Evolutionary conservation across 2,329 filamentous ascomycete species (phyloP), one percentile per base, ranked within the genome.

Genomic region (Ceratocystis destructans): DNA sequence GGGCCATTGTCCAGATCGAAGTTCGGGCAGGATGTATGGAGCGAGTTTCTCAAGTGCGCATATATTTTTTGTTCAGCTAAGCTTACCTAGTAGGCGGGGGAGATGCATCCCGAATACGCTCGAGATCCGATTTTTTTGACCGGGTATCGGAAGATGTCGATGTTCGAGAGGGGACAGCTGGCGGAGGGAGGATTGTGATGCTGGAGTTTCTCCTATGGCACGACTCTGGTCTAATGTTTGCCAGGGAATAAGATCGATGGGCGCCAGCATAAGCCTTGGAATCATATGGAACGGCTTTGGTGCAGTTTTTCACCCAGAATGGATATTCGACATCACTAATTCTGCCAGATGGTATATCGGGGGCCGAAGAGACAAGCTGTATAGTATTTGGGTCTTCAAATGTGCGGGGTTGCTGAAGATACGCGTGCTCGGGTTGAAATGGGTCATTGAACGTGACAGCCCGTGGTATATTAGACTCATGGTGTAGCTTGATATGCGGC

Each of bases 181-280:
- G 20, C 15, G 64, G 64, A 25, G 64, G 41, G 22, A 65, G 33
- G 37, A 65, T 65, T 20, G 64, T 65, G 8, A 65, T 65, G 53
- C 64, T 65, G 7, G 64, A 65, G 12, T 37, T n/a, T 61, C 64
- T 59, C 28, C 64, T 57, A 12, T 61, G 64, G 33, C 50, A 65
- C 41, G 64, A 65, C 33, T 65, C 64, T 22, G 64, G 64, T 61
- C 64, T 59, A 41, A 65, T 65, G 55, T 59, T 65, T 15, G 64
- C 64, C 17, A 65, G 64, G 22, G 64, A 65, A 20, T 65, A 65
- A 5, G 64, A 65, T 25, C 64, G 53, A 31, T 41, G 25, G 37
- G 64, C 64, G n/a, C 64, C 64, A 15, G 50, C 64, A 45, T 65
- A 65, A 8, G 64, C 64, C 37, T 61, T 65, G 33, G 64, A 31